phyloP scores from a whole-genome alignment of 305 asterid species.

The Ajuga reptans region DNA sequence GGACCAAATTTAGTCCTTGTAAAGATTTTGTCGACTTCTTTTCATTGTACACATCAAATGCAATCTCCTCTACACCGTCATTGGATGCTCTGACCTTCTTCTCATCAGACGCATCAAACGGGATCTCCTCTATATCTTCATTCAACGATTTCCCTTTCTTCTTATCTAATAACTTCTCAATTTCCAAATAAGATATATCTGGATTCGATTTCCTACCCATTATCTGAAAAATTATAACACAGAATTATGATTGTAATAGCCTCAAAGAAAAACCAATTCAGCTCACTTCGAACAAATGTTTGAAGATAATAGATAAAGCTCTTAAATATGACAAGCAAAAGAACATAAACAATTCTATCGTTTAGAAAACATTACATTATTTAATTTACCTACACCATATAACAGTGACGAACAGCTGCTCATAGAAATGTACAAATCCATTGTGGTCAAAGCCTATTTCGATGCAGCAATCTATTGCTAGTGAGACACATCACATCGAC shows the following conservation, averaged over 20 bases:
- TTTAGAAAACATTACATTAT: background rate
- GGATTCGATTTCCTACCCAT: conserved; percentile 76
- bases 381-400: background rate
- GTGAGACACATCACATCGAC: background rate
- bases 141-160: conserved; percentile 40
- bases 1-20: conserved; percentile 62
- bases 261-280: background rate
- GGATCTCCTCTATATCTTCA: conserved; percentile 49
- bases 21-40: conserved; percentile 35
- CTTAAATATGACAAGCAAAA: background rate
- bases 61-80: conserved; percentile 48
- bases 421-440: background rate
- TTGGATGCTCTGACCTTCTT: conserved; percentile 40
- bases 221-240: conserved; percentile 42
- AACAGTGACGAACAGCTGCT: background rate
- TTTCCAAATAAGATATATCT: conserved; percentile 64
- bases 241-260: conserved; percentile 6
- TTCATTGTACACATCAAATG: conserved; percentile 40
- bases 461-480: background rate
- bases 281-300: background rate
- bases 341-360: background rate
- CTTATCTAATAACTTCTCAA: conserved; percentile 54
- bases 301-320: background rate
- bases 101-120: conserved; percentile 41
- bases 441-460: background rate